These are phyloP conservation scores for Rusavskia elegans DNA, from an alignment of 495 filamentous ascomycete species.

Conservation along the genomic window DNA sequence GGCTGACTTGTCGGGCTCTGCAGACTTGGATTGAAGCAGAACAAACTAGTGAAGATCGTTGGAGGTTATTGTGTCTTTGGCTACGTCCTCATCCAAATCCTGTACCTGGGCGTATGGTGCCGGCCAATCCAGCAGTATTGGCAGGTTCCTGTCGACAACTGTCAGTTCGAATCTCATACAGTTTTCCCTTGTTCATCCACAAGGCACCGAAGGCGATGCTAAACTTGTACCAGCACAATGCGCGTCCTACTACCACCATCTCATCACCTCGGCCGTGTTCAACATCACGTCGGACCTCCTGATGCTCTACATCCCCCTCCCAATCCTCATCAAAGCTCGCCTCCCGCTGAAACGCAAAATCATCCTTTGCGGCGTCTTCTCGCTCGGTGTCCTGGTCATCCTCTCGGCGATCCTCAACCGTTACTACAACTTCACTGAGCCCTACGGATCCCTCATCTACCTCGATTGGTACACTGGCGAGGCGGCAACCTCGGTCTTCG, in stretches of 20 bases:
- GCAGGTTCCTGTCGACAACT: constrained; percentile 29
- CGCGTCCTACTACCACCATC: constrained; percentile 31
- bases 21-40: constrained; percentile 24
- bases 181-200: too few relatives aligned
- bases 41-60: constrained; percentile 36
- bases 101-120: constrained; percentile 51
- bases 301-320: constrained; percentile 45
- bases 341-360: constrained; percentile 34
- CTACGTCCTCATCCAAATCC: constrained; percentile 42
- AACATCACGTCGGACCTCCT: constrained; percentile 49
- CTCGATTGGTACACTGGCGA: constrained; percentile 55
- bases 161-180: constrained; percentile 4
- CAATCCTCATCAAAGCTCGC: constrained; percentile 37
- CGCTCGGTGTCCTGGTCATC: constrained; percentile 39
- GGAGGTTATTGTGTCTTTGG: constrained; percentile 35
- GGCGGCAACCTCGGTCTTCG: constrained; percentile 43
- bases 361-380: constrained; percentile 31
- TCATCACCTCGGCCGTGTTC: constrained; percentile 50
- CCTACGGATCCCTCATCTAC: constrained; percentile 36
- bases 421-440: constrained; percentile 45
- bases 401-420: constrained; percentile 47
- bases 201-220: not conserved
- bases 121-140: constrained; percentile 45
- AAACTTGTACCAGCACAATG: constrained; percentile 6
- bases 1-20: not conserved